Evolutionary conservation across 345 rosid genomes (phyloP).

Genomic region (Noccaea caerulescens): DNA sequence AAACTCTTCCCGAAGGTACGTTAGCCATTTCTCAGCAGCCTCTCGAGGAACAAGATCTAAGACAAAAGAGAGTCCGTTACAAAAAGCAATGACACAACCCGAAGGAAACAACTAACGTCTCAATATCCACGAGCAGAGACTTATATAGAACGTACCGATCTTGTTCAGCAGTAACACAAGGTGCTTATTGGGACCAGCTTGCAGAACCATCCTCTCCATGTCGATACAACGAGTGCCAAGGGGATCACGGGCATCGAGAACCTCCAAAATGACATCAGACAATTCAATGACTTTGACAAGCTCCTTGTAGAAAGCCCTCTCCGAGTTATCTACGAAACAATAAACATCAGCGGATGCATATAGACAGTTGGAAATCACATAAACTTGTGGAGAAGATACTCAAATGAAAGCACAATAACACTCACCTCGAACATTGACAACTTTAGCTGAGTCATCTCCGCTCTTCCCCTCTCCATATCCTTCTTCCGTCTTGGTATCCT

Average conservation of each 20-base stretch:
- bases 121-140: conserved; percentile 9
- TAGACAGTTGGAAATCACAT: conserved; percentile 2
- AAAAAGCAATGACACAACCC: background rate
- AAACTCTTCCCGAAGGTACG: conserved; percentile 89
- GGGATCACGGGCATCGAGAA: conserved; percentile 95
- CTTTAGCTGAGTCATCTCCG: conserved; percentile 33
- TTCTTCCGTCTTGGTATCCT: conserved; percentile 48
- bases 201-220: conserved; percentile 95
- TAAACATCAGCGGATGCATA: conserved; percentile 6
- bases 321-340: conserved; percentile 70
- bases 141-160: conserved; percentile 61
- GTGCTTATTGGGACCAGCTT: conserved; percentile 75
- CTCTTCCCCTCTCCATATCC: conserved; percentile 33
- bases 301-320: conserved; percentile 93
- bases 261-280: conserved; percentile 95
- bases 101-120: background rate
- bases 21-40: conserved; percentile 96
- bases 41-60: conserved; percentile 98
- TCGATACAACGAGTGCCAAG: conserved; percentile 90
- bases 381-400: background rate
- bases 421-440: conserved; percentile 63
- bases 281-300: conserved; percentile 86
- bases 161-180: conserved; percentile 87
- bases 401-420: background rate
- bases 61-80: conserved; percentile 5